Percentiles rank a stretch among this genome's conserved stretches.
Evolutionary conservation across 208 protist species (phyloP).

Genomic region (Acanthamoeba royreba): DNA sequence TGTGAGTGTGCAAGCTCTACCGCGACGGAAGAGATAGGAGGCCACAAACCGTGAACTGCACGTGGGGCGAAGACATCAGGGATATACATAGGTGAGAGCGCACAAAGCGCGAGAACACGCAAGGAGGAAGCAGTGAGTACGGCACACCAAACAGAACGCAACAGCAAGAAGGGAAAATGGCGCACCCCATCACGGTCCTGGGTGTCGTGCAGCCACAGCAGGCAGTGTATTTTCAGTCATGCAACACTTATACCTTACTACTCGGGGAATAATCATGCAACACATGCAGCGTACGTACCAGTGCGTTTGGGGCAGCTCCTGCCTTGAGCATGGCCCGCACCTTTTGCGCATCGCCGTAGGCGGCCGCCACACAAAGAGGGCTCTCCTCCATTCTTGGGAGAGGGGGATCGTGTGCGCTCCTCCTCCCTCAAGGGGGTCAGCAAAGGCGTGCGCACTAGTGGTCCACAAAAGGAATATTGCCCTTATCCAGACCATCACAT

Average conservation of each 20-base stretch:
- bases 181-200: neutral
- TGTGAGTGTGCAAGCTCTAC: too few species aligned
- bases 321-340: neutral
- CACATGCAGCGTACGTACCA: neutral
- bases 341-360: neutral
- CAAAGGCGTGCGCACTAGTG: too few species aligned
- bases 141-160: neutral
- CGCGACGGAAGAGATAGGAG: neutral
- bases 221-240: too few species aligned
- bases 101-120: too few species aligned
- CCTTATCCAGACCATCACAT: too few species aligned
- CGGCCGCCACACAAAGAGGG: neutral
- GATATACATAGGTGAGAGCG: too few species aligned
- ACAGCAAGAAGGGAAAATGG: neutral
- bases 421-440: too few species aligned
- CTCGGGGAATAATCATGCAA: neutral
- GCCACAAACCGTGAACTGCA: neutral
- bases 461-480: too few species aligned
- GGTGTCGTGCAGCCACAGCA: neutral
- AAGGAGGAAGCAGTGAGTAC: neutral
- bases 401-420: neutral
- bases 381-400: neutral
- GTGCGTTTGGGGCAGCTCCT: neutral
- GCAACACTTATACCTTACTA: too few species aligned
- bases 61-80: neutral